Percentiles rank a stretch among this genome's conserved stretches.
Conservation (phyloP, 257 asterid genomes). For the Echites panduratus region DNA sequence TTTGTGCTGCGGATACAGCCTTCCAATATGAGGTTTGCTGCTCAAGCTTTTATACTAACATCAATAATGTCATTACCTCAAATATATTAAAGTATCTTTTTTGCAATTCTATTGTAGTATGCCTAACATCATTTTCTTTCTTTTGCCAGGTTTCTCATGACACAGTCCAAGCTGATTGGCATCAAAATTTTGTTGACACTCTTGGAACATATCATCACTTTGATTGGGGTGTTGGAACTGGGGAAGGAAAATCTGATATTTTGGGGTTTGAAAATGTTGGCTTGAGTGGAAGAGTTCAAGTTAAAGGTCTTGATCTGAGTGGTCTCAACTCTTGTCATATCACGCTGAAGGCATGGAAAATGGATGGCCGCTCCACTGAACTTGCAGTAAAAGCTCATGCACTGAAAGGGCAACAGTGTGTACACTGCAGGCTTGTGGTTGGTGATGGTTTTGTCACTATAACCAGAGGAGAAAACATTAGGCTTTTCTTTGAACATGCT, state of each 20-base stretch:
- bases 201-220: constrained; percentile 73
- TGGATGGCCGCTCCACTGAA: constrained; percentile 82
- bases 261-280: constrained; percentile 92
- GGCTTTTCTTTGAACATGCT: constrained; percentile 93
- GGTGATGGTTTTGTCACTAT: constrained; percentile 90
- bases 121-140: constrained; percentile 13
- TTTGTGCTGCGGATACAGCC: constrained; percentile 91
- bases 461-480: constrained; percentile 67
- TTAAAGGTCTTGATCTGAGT: constrained; percentile 78
- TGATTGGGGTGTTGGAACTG: constrained; percentile 97
- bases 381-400: constrained; percentile 95
- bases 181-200: constrained; percentile 68
- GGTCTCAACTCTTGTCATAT: constrained; percentile 81
- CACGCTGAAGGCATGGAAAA: constrained; percentile 82
- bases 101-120: background rate
- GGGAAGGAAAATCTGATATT: constrained; percentile 92
- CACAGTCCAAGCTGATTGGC: constrained; percentile 90
- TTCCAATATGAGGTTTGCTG: constrained; percentile 82
- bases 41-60: background rate
- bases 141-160: constrained; percentile 73
- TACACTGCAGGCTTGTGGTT: constrained; percentile 90
- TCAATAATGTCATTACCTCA: background rate
- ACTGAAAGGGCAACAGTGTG: constrained; percentile 81
- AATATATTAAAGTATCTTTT: background rate
- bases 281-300: constrained; percentile 73